These are phyloP conservation scores for Bruguiera sexangula DNA, from an alignment of 345 rosid genomes.

Conservation along the genomic window DNA sequence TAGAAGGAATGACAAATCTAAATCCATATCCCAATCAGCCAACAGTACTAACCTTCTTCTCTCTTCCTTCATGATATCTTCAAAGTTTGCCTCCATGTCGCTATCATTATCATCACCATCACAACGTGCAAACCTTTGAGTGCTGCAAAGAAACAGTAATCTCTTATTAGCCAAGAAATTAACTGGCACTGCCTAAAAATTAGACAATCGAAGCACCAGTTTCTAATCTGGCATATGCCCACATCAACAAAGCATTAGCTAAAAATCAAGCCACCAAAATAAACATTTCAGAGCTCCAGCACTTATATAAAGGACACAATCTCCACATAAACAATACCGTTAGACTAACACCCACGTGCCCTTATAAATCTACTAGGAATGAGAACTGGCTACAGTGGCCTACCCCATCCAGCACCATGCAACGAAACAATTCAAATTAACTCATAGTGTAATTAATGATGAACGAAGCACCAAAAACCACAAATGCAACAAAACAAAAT, in stretches of 20 bases:
- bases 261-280: too few relatives aligned
- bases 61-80: conserved; percentile 75
- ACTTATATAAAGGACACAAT: neutral
- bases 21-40: neutral
- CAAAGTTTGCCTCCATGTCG: conserved; percentile 86
- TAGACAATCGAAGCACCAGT: neutral
- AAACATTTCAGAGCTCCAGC: too few relatives aligned
- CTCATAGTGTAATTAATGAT: too few relatives aligned
- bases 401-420: neutral
- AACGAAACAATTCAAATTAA: too few relatives aligned
- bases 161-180: neutral
- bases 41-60: conserved; percentile 52
- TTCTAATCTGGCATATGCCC: too few relatives aligned
- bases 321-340: too few relatives aligned
- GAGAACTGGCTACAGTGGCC: too few relatives aligned
- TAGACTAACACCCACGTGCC: neutral
- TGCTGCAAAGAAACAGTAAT: conserved; percentile 30
- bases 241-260: too few relatives aligned
- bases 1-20: neutral
- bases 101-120: conserved; percentile 51
- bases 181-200: neutral
- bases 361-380: neutral
- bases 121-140: conserved; percentile 27
- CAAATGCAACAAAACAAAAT: too few relatives aligned
- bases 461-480: too few relatives aligned